phyloP scores from a whole-genome alignment of 2,329 filamentous ascomycete genomes.

The Knoxdaviesia proteae region DNA sequence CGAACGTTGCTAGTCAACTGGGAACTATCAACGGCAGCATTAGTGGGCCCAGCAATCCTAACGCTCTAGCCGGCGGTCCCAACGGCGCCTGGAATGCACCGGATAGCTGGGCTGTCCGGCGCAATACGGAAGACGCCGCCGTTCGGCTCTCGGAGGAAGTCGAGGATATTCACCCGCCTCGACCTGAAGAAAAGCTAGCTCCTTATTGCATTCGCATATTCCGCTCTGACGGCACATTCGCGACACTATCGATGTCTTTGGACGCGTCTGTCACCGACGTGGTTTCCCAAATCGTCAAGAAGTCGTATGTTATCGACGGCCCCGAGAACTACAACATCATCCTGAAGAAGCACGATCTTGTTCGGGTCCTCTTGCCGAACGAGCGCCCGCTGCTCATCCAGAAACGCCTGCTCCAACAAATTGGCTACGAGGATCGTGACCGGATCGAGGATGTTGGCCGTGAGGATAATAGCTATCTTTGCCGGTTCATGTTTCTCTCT shows the following conservation, averaged over 20 bases:
- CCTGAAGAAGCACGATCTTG: slow-evolving; percentile 77
- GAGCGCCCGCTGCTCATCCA: slow-evolving; percentile 83
- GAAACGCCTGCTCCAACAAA: slow-evolving; percentile 74
- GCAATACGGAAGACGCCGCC: slow-evolving; percentile 40
- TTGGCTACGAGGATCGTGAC: slow-evolving; percentile 74
- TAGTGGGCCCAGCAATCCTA: too few species aligned
- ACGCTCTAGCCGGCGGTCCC: slow-evolving; percentile 9
- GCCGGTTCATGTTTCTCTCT: slow-evolving; percentile 85
- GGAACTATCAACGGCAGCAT: too few species aligned
- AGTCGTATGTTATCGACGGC: slow-evolving; percentile 78
- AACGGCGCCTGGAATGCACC: slow-evolving; percentile 72
- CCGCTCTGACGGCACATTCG: slow-evolving; percentile 81
- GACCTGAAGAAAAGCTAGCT: slow-evolving; percentile 51
- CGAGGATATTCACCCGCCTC: slow-evolving; percentile 31
- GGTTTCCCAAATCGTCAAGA: slow-evolving; percentile 77
- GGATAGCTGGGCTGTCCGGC: slow-evolving; percentile 88
- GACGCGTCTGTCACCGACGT: slow-evolving; percentile 75
- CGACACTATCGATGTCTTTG: slow-evolving; percentile 66
- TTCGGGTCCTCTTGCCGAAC: slow-evolving; percentile 53
- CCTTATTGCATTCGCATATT: slow-evolving; percentile 92
- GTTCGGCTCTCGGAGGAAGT: slow-evolving; percentile 41
- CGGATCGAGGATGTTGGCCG: slow-evolving; percentile 81
- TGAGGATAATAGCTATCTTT: slow-evolving; percentile 93
- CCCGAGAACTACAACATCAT: slow-evolving; percentile 91
- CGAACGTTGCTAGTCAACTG: too few species aligned